phyloP scores from a whole-genome alignment of 441 rosid genomes.

The Cnidoscolus chayamansa region DNA sequence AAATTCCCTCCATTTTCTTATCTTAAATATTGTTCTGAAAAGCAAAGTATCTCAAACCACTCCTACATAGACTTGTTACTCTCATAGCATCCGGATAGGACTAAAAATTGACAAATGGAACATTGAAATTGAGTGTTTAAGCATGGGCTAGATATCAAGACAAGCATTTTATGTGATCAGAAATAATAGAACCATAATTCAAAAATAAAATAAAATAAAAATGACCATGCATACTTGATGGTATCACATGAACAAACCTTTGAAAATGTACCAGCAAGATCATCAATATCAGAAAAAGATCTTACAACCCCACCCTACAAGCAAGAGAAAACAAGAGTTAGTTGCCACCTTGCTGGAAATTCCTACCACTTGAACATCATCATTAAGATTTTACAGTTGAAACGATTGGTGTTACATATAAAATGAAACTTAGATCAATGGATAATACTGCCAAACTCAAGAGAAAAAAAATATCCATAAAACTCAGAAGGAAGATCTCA shows the following conservation, averaged over 20 bases:
- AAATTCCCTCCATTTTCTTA: background rate
- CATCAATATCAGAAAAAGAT: conserved; percentile 67
- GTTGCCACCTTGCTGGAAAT: background rate
- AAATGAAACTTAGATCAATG: background rate
- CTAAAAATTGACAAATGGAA: too few relatives aligned
- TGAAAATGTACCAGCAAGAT: conserved; percentile 74
- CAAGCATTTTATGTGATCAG: background rate
- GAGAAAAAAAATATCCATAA: background rate
- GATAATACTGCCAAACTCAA: too few relatives aligned
- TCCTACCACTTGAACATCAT: conserved; percentile 3
- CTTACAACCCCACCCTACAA: conserved; percentile 62
- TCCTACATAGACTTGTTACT: background rate
- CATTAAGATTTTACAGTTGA: background rate
- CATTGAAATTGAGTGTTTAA: too few relatives aligned
- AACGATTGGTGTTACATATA: background rate
- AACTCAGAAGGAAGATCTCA: background rate
- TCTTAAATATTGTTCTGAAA: background rate
- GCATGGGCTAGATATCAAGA: too few relatives aligned
- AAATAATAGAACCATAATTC: background rate
- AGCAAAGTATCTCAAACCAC: background rate
- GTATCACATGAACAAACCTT: conserved; percentile 52
- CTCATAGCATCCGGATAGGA: background rate
- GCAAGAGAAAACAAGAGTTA: conserved; percentile 17
- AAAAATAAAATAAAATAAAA: background rate
- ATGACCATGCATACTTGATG: background rate